Conservation (phyloP, 2,329 filamentous ascomycete genomes). For the Diaporthe sp. region DNA sequence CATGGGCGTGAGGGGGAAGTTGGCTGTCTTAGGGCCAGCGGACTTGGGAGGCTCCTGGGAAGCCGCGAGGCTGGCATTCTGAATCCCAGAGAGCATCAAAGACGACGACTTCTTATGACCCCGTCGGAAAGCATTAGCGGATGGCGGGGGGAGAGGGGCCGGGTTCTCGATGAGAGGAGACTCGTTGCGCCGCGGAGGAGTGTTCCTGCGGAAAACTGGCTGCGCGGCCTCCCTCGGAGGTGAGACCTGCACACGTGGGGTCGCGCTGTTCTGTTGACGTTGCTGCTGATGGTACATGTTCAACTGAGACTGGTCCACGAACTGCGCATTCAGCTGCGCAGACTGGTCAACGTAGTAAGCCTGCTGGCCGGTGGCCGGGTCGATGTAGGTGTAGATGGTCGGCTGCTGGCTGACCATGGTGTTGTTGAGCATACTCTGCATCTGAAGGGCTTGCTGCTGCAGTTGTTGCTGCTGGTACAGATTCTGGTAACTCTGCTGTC, state of each 20-base stretch:
- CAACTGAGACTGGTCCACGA: conserved; percentile 42
- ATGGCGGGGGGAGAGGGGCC: conserved; percentile 84
- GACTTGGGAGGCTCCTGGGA: conserved; percentile 66
- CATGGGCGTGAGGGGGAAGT: conserved; percentile 84
- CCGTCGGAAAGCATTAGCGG: conserved; percentile 91
- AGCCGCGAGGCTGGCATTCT: conserved; percentile 61
- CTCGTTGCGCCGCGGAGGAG: conserved; percentile 75
- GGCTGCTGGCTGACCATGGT: conserved; percentile 73
- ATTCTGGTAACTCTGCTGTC: conserved; percentile 73
- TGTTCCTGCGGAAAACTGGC: conserved; percentile 72
- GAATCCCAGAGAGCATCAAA: conserved; percentile 67
- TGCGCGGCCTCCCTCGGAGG: conserved; percentile 77
- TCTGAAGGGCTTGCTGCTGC: conserved; percentile 74
- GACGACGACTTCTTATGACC: conserved; percentile 93
- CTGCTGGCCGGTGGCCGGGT: conserved; percentile 87
- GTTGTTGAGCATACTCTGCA: conserved; percentile 64
- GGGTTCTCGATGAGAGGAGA: conserved; percentile 73
- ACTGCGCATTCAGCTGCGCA: conserved; percentile 55
- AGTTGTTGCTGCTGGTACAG: conserved; percentile 61
- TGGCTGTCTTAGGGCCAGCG: conserved; percentile 81
- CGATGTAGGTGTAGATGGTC: conserved; percentile 86
- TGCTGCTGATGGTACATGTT: conserved; percentile 62
- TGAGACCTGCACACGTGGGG: conserved; percentile 85
- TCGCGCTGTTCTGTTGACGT: conserved; percentile 66
- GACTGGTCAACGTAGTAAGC: conserved; percentile 82